Evolutionary conservation across 345 rosid genomes (phyloP), one percentile per base, ranked within the genome.

Genomic region (Iberis pinnata): DNA sequence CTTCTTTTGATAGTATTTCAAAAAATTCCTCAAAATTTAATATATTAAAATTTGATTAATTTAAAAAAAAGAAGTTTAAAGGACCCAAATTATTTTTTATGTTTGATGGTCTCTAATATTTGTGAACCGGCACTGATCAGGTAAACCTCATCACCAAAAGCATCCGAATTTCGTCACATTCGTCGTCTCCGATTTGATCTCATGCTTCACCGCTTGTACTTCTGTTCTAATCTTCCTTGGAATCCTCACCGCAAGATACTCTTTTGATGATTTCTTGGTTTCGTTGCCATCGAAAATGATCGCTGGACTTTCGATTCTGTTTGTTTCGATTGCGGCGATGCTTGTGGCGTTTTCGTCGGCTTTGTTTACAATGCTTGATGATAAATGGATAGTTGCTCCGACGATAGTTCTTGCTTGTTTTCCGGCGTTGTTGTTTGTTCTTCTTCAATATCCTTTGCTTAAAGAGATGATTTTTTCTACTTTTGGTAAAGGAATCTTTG

Each of bases 251-350:
- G 60, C 75, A 8, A 62, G 75, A 13, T 71, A 71, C 39, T 57
- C 68, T 0, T 57, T 65, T 6, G 71, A 71, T 0, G 75, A 71
- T 49, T 71, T 71, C 59, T 57, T 65, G 24, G 25, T 53, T 1
- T 50, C 61, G 1, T 15, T 72, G 25, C 80, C 74, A 1, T 58
- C 38, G 26, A 68, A 61, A 29, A 56, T 73, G 55, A 63, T 70
- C 22, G 50, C 66, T 0, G 78, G 75, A n/a, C 66, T 73, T 7
- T 58, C 63, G 7, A 57, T 50, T 9, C 5, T 73, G 15, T 70
- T 74, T 17, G 43, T 74, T 0, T 61, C 78, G 2, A 65, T 74
- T 0, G 60, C 67, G 8, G 44, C 78, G 14, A 70, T 70, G 78
- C 40, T 74, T 42, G 18, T 74, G 0, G 78, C 75, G 1, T 74